Base-by-base conservation (phyloP, 257 asterid species). In the Plectranthus barbatus region DNA sequence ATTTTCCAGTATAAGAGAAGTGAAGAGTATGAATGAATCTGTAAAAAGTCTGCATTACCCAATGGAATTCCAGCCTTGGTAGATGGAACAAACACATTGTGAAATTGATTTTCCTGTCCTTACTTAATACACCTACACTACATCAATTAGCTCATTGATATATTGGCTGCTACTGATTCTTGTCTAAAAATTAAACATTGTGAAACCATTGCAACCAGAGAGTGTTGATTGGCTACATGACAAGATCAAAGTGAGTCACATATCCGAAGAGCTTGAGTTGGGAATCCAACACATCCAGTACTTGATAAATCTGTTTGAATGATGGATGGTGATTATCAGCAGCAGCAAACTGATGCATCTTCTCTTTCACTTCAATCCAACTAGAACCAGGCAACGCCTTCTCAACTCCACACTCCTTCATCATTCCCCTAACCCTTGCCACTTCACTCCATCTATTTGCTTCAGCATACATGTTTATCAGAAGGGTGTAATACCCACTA, bases 401-500 rank as follows among this genome's bases (percentile, higher is more conserved):
- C 83, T 83, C 86, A 13, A 80, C 83, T 14, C 93, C 86, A 29
- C 57, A 67, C 52, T 71, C 86, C 78, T 79, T 89, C 89, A 86
- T 80, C 31, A 33, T 47, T 29, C 62, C 72, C 79, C 96, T 72
- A 50, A 86, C 67, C 71, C 67, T 72, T 9, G 79, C 79, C 52
- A 88, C 88, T 24, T 86, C 87, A 13, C 65, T 33, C 97, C 95
- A 89, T 72, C 79, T 77, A 70, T 79, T 84, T 33, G 70, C 84
- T 70, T 84, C 95, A 37, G 94, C 97, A 64, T 76, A 75, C 95
- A 81, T 81, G 78, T 72, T 86, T 19, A 84, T 66, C 79, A 86
- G 69, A 29, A 89, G 87, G 40, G 76, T 58, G 67, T 71, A 77
- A 66, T 84, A 69, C 40, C 94, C 97, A 48, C 86, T 80, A 41